A percentile compares a stretch with the other conserved stretches of the same genome.
Conservation (phyloP, 2,329 filamentous ascomycete species). For the Aureobasidium sp. region DNA sequence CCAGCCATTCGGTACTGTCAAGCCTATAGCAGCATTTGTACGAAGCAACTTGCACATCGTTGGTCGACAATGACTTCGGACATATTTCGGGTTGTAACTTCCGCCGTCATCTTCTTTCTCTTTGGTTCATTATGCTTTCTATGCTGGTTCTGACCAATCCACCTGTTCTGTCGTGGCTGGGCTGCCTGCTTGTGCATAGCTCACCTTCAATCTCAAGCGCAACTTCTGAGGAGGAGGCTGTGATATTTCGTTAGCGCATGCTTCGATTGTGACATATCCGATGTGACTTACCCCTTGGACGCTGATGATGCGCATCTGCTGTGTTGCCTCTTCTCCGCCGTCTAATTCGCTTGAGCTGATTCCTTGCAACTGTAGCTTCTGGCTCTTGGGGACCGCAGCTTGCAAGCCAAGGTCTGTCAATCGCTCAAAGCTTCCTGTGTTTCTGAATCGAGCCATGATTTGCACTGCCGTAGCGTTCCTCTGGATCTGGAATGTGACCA, state of each 20-base stretch:
- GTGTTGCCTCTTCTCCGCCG: constrained; percentile 73
- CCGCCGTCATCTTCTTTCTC: background rate
- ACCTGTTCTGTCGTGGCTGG: constrained; percentile 81
- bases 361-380: constrained; percentile 84
- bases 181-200: constrained; percentile 62
- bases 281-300: constrained; percentile 75
- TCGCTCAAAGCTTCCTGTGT: constrained; percentile 55
- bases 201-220: constrained; percentile 76
- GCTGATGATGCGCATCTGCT: constrained; percentile 79
- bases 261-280: background rate
- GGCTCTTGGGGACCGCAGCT: constrained; percentile 91
- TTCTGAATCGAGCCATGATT: constrained; percentile 75
- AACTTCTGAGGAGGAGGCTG: constrained; percentile 64
- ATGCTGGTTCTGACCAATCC: constrained; percentile 79
- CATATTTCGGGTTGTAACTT: background rate
- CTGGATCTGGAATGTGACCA: constrained; percentile 74
- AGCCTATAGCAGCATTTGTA: background rate
- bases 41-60: background rate
- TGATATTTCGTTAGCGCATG: constrained; percentile 10
- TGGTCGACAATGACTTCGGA: background rate
- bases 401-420: constrained; percentile 76
- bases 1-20: background rate
- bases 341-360: constrained; percentile 75
- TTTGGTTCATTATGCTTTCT: background rate
- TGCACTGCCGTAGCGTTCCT: constrained; percentile 74